Evolutionary conservation across 192 early-diverging fungal genomes (phyloP).

Genomic region (Coemansia asiatica): DNA sequence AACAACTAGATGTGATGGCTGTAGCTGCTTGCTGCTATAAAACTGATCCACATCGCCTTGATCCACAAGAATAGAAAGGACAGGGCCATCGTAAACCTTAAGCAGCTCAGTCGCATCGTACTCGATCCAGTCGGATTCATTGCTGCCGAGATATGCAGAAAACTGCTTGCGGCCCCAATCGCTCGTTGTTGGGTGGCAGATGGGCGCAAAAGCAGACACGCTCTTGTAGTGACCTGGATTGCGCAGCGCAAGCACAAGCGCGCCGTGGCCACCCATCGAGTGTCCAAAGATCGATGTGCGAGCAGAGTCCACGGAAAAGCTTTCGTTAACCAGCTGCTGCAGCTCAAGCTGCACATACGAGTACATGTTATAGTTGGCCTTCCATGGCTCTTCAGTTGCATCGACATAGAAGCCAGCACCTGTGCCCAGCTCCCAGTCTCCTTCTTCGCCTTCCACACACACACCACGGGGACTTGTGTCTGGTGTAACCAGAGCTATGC

Average conservation of each 20-base stretch:
- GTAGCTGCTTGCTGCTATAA: conserved; percentile 64
- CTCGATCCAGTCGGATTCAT: conserved; percentile 58
- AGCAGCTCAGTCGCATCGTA: conserved; percentile 79
- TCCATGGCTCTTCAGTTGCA: conserved; percentile 76
- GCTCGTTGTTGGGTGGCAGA: conserved; percentile 69
- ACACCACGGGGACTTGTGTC: conserved; percentile 83
- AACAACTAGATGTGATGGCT: conserved; percentile 59
- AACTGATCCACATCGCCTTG: conserved; percentile 76
- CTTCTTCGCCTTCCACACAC: conserved; percentile 71
- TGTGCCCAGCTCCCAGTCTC: conserved; percentile 51
- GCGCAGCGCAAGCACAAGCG: conserved; percentile 72
- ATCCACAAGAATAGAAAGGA: conserved; percentile 47
- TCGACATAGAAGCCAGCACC: conserved; percentile 72
- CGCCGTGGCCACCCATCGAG: conserved; percentile 90
- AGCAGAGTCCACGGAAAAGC: conserved; percentile 61
- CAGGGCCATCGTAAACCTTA: conserved; percentile 49
- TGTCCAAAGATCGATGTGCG: conserved; percentile 70
- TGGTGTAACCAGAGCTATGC: conserved; percentile 76
- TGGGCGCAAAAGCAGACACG: conserved; percentile 82
- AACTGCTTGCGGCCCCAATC: conserved; percentile 84
- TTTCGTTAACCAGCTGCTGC: conserved; percentile 56
- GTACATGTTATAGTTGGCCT: conserved; percentile 79
- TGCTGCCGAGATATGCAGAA: conserved; percentile 68
- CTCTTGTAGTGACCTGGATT: conserved; percentile 70
- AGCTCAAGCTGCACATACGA: conserved; percentile 78